Base-by-base conservation (phyloP, 1,284 basidiomycete species). In the Cutaneotrichosporon sp. region DNA sequence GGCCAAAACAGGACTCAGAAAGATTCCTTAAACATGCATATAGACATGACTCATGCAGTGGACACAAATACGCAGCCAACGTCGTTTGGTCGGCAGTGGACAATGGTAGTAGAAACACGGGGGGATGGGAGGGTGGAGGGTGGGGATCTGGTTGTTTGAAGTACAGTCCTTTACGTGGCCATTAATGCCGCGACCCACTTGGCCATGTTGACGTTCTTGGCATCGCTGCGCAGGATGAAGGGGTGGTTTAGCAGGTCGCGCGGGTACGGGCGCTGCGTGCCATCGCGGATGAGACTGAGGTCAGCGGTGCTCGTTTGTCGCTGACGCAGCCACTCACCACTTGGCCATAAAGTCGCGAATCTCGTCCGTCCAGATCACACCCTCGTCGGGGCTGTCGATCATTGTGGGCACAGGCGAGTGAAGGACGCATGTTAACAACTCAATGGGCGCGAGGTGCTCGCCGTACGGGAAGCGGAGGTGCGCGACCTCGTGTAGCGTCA, bases 311-410 rank as follows among this genome's bases (percentile, higher is more conserved):
- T 16, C 38, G 56, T 29, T 52, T 18, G 43, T 45, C 8, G 16
- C 4, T 1, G 16, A 8, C 3, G 20, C 7, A 18, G 33, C 22
- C 20, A 78, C 91, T 73, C 74, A 94, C 91, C 92, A 90, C 69
- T 87, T 84, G 73, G 86, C 88, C 79, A 98, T 88, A 76, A 99
- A 98, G 69, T 94, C 89, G 76, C 95, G 94, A 86, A 98, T 92
- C 22, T 87, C 87, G 47, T 87, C 84, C 56, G 87, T 89, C 91
- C 95, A 99, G 29, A 79, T 75, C 56, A 84, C 77, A 67, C 83
- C 83, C 11, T 80, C 71, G 6, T 71, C 69, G 4, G 79, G 79
- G 57, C 84, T 73, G 65, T 85, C 84, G 25, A 81, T 88, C 87
- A 83, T 92, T 85, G 77, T 88, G 80, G 76, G 87, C 25, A 93